These are phyloP conservation scores for Alternaria tenuissima DNA, from an alignment of 2,329 filamentous ascomycete species.

Conservation along the genomic window DNA sequence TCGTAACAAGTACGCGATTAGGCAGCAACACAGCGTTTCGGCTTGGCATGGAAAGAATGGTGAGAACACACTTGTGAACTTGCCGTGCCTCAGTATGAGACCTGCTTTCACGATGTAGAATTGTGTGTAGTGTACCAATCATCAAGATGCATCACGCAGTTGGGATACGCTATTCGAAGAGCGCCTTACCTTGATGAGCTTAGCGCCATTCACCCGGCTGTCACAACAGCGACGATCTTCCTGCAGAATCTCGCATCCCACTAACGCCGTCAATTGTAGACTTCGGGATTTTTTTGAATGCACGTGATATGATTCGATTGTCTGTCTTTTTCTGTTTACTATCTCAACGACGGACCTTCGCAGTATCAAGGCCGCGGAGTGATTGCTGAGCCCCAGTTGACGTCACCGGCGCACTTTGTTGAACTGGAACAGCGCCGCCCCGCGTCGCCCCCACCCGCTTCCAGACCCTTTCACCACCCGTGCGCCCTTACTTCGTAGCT, in stretches of 20 bases:
- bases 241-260: not conserved
- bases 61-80: not conserved
- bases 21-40: constrained; percentile 24
- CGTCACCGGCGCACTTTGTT: constrained; percentile 39
- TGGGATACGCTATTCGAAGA: not conserved
- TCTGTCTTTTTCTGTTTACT: not conserved
- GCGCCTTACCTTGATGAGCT: not conserved
- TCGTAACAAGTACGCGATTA: not conserved
- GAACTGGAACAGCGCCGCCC: constrained; percentile 29
- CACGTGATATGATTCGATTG: not conserved
- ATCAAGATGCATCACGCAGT: not conserved
- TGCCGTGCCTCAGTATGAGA: constrained; percentile 8
- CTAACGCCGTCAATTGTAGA: not conserved
- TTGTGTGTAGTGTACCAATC: constrained; percentile 9
- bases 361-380: not conserved
- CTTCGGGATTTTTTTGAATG: not conserved
- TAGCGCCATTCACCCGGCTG: not conserved
- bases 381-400: constrained; percentile 24
- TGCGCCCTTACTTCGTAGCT: constrained; percentile 6
- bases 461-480: constrained; percentile 6
- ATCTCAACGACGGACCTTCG: not conserved
- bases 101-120: not conserved
- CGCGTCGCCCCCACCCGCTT: not conserved
- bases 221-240: constrained; percentile 12
- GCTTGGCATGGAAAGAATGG: not conserved